Percentiles rank a stretch among this genome's conserved stretches.
Conservation (phyloP, 202 grass and related monocot species). For the Panicum virgatum region DNA sequence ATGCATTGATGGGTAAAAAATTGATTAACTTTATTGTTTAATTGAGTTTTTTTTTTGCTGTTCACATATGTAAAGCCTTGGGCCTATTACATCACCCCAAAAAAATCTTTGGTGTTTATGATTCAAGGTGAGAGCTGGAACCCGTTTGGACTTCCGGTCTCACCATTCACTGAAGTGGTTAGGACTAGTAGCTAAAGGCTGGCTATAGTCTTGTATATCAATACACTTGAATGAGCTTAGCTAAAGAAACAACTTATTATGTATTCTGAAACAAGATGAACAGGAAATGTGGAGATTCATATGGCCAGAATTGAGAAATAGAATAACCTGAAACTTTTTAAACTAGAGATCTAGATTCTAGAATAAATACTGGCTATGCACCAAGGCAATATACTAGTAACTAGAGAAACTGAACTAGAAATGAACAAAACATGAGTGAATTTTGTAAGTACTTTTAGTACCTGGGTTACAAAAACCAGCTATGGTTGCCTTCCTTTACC, state of each 20-base stretch:
- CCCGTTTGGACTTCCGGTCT: neutral
- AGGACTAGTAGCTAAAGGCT: neutral
- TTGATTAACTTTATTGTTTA: neutral
- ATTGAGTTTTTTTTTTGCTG: neutral
- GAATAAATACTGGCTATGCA: neutral
- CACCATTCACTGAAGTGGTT: neutral
- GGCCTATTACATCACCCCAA: neutral
- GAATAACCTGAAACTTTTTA: neutral
- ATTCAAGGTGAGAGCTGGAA: neutral
- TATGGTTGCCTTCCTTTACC: neutral
- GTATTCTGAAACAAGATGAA: neutral
- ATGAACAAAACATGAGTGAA: neutral
- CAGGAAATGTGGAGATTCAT: neutral
- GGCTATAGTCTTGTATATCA: neutral
- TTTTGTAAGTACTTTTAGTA: neutral
- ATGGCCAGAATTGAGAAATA: neutral
- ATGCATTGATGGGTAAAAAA: neutral
- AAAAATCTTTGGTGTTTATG: neutral
- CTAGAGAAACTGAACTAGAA: neutral
- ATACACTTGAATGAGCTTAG: constrained; percentile 1
- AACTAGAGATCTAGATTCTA: too few species aligned
- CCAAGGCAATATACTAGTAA: neutral
- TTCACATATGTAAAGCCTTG: too few species aligned
- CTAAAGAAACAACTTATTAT: neutral
- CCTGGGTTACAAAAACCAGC: neutral